Conservation (phyloP, 371 early-diverging fungal genomes). For the Apophysomyces ossiformis region DNA sequence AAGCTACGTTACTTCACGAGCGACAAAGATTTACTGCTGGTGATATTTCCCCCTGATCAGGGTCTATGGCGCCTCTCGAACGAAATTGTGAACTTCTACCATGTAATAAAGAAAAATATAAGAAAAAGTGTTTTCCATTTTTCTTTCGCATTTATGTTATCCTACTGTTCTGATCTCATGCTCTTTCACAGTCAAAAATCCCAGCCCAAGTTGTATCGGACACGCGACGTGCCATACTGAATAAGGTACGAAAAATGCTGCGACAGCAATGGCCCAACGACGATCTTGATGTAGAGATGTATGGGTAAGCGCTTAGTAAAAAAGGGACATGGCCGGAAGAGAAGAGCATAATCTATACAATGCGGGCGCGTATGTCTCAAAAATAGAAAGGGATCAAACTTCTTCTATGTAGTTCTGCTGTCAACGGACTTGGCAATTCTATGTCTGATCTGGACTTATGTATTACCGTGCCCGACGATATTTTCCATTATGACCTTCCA, state of each 20-base stretch:
- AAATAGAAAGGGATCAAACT: too few species aligned
- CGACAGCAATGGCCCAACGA: conserved; percentile 21
- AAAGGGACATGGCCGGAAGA: background rate
- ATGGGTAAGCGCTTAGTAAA: conserved; percentile 26
- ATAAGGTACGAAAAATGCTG: conserved; percentile 13
- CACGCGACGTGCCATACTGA: conserved; percentile 7
- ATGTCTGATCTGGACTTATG: conserved; percentile 39
- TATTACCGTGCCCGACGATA: conserved; percentile 35
- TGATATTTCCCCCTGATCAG: background rate
- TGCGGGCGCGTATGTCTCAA: too few species aligned
- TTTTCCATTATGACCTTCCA: conserved; percentile 6
- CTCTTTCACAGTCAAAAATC: background rate
- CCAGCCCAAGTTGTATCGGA: background rate
- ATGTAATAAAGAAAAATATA: background rate
- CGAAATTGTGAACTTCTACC: background rate
- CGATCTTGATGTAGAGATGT: conserved; percentile 23
- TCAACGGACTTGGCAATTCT: conserved; percentile 26
- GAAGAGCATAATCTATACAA: background rate
- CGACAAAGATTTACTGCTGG: background rate
- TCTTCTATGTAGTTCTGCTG: conserved; percentile 28
- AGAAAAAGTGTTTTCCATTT: too few species aligned
- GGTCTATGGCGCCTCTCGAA: background rate
- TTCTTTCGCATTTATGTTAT: too few species aligned
- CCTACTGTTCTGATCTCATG: too few species aligned
- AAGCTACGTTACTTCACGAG: background rate